Evolutionary conservation across 2,329 filamentous ascomycete species (phyloP).

Genomic region (Metarhizium robertsii): DNA sequence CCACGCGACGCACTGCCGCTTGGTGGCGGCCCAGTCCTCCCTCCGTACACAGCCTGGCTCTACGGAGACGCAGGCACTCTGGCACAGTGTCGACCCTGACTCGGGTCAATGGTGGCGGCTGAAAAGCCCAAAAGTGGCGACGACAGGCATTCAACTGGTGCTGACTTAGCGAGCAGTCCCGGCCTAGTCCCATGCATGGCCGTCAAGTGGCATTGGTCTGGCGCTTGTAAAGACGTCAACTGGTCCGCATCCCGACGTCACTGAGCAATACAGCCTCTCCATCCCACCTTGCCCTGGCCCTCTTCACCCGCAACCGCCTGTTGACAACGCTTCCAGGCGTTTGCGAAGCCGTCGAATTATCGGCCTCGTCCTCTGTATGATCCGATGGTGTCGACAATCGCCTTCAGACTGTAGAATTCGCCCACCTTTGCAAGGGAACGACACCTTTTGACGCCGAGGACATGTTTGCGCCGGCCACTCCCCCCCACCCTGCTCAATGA

Average conservation of each 20-base stretch:
- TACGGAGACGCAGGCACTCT: too few species aligned
- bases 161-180: background rate
- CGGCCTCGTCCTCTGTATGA: background rate
- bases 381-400: background rate
- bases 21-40: too few species aligned
- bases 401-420: background rate
- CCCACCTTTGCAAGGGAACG: background rate
- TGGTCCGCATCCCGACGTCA: background rate
- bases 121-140: too few species aligned
- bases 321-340: background rate
- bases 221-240: background rate
- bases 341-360: background rate
- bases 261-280: background rate
- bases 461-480: conserved; percentile 1
- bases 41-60: too few species aligned
- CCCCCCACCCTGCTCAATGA: background rate
- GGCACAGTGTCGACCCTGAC: too few species aligned
- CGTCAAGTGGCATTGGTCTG: background rate
- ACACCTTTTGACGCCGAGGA: background rate
- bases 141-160: background rate
- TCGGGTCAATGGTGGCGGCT: too few species aligned
- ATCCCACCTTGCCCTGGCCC: background rate
- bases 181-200: background rate
- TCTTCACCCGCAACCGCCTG: background rate
- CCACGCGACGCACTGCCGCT: too few species aligned